Evolutionary conservation across 768 basidiomycete genomes (phyloP).

Genomic region (Russula griseocarnosa): DNA sequence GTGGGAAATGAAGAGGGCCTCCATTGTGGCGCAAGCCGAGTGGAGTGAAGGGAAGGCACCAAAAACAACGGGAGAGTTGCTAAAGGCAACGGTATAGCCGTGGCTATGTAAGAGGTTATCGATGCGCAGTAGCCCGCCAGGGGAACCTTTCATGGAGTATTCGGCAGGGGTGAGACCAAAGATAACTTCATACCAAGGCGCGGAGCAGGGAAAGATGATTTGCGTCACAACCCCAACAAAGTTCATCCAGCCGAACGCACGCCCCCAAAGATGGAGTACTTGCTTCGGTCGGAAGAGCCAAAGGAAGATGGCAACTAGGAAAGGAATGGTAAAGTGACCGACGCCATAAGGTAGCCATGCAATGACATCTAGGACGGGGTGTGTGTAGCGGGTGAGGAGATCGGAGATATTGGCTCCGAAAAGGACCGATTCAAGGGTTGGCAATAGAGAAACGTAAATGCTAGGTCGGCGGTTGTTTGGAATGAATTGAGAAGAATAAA

Average conservation of each 20-base stretch:
- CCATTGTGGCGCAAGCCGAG: slow-evolving; percentile 84
- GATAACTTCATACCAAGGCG: slow-evolving; percentile 97
- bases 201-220: slow-evolving; percentile 85
- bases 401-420: slow-evolving; percentile 99
- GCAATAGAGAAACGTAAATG: slow-evolving; percentile 89
- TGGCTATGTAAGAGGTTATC: slow-evolving; percentile 76
- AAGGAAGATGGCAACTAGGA: slow-evolving; percentile 77
- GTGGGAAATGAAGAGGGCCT: slow-evolving; percentile 89
- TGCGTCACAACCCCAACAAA: slow-evolving; percentile 83
- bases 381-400: slow-evolving; percentile 91
- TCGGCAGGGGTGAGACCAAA: slow-evolving; percentile 94
- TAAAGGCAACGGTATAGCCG: slow-evolving; percentile 77
- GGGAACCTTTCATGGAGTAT: slow-evolving; percentile 87
- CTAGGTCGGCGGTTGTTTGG: slow-evolving; percentile 69
- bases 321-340: slow-evolving; percentile 81
- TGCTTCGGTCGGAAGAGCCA: slow-evolving; percentile 88
- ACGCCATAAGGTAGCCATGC: slow-evolving; percentile 99
- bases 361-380: slow-evolving; percentile 85
- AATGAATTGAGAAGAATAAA: slow-evolving; percentile 84
- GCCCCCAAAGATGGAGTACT: slow-evolving; percentile 77
- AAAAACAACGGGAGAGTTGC: slow-evolving; percentile 87
- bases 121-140: slow-evolving; percentile 90
- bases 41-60: slow-evolving; percentile 97
- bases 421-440: slow-evolving; percentile 89
- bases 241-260: slow-evolving; percentile 92